Base-by-base conservation (phyloP, 2,329 filamentous ascomycete species). In the Talaromyces sp. region DNA sequence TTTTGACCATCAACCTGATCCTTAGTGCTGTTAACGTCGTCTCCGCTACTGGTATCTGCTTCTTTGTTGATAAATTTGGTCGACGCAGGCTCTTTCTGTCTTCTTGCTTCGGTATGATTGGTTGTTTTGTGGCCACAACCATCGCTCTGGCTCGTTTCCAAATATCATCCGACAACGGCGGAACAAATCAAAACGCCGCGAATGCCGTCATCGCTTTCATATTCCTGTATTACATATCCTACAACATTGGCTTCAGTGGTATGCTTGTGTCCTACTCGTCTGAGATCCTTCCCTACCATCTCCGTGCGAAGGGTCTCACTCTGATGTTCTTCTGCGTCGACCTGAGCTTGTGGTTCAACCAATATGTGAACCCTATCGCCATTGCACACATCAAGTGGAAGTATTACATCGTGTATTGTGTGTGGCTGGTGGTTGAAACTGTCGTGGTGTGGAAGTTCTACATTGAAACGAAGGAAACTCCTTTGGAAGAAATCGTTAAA, bases 1-100 rank as follows among this genome's bases (percentile, higher is more conserved):
- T 75, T 64, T 66, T 71, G 19, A 67, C 71, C 5, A 69, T 75
- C 35, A 74, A 73, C 16, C 62, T 68, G 3, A 67, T 70, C 35
- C 59, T 73, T 2, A 71, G 69, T 33, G 49, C 65, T 16, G 71
- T 70, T 68, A 73, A 72, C 50, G 64, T 72, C 16, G 47, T 71
- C 9, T 67, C 72, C 13, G 67, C 71, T 13, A 67, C 67, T 2
- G 67, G 43, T 0, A 68, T 70, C 27, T 86, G 85, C 50, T 75
- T 85, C 70, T 77, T 86, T 7, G 81, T 86, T 68, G 85, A 87
- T 74, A 78, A 78, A 58, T 75, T 86, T 66, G 85, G 85, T 66
- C 82, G 86, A 57, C 83, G 86, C 47, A 81, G 85, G n/a, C 81
- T 86, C 65, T 88, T 87, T 80, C 75, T 87, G 16, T 63, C 72